Evolutionary conservation across 306 rosid species (phyloP).

Genomic region (Trifolium pratense): DNA sequence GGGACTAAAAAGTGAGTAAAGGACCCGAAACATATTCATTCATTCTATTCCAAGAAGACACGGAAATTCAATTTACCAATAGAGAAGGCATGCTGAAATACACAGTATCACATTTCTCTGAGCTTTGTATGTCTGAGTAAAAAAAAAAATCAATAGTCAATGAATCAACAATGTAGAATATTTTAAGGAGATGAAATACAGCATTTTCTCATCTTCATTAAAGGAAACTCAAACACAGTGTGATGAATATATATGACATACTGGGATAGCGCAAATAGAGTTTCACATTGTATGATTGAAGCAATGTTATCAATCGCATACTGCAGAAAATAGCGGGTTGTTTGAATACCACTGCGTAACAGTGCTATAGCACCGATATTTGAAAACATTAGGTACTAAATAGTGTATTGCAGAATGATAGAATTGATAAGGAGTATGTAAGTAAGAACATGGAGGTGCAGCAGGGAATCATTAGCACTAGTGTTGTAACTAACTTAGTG

Average conservation of each 20-base stretch:
- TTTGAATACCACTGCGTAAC: too few species aligned
- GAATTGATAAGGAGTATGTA: too few species aligned
- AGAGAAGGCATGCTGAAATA: constrained; percentile 72
- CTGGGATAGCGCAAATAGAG: neutral
- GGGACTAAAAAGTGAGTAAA: neutral
- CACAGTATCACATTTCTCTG: constrained; percentile 92
- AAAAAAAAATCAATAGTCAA: constrained; percentile 28
- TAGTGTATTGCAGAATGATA: neutral
- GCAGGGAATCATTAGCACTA: too few species aligned
- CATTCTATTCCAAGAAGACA: constrained; percentile 24
- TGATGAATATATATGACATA: constrained; percentile 14
- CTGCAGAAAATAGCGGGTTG: too few species aligned
- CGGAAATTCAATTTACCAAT: constrained; percentile 67
- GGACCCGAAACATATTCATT: neutral
- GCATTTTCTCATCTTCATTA: neutral
- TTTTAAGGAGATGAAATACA: neutral
- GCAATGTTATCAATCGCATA: too few species aligned
- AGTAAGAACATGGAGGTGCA: too few species aligned
- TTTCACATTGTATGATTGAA: too few species aligned
- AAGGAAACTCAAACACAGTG: constrained; percentile 11
- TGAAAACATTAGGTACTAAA: too few species aligned
- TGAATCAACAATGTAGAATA: constrained; percentile 23
- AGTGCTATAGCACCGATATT: too few species aligned
- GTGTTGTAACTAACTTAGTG: too few species aligned
- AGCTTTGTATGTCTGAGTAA: constrained; percentile 83